Base-by-base conservation (phyloP, 2,329 filamentous ascomycete species). In the Pseudogymnoascus sp. region DNA sequence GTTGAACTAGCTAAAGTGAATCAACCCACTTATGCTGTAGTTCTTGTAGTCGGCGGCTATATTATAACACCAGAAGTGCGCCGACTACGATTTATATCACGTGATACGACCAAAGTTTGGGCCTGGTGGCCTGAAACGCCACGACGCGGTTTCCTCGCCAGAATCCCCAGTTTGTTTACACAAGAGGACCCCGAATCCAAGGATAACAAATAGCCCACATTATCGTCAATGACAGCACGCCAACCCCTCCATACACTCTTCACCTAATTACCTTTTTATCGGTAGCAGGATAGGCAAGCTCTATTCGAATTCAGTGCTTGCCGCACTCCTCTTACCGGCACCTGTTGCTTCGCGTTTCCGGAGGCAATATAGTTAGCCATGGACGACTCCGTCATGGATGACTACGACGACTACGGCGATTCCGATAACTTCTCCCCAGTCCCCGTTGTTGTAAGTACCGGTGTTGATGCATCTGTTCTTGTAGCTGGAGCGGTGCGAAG, bases 391-490 rank as follows among this genome's bases (percentile, higher is more conserved):
- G 77, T 81, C 70, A 86, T 87, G 68, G 81, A 83, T 53, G 75
- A 78, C 65, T 77, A 78, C 29, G 76, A 72, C 17, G 64, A 65
- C 64, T 70, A 80, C 65, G 78, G 78, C 64, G 82, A 84, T 67
- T 88, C 85, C 23, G 86, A 88, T 66, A 76, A 63, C 66, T 88
- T 83, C 73, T 78, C 79, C 2, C 84, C 84, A 40, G 81, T 81
- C 64, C 77, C 79, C 67, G 83, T 85, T 79, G 64, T 76, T 77
- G 72, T 64, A 69, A 64, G 68, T 67, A 69, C 60, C 31, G 46
- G 15, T 3, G 13, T 21, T 33, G 26, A 56, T 33, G 26, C 46
- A 5, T 9, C n/a, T 26, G 29, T 53, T n/a, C 23, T 26, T 35
- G 10, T 33, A 56, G 9, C 6, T 31, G 23, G 46, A 35, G 29